These are phyloP conservation scores for Oxytropis ochrocephala DNA, from an alignment of 306 rosid species.

Conservation along the genomic window DNA sequence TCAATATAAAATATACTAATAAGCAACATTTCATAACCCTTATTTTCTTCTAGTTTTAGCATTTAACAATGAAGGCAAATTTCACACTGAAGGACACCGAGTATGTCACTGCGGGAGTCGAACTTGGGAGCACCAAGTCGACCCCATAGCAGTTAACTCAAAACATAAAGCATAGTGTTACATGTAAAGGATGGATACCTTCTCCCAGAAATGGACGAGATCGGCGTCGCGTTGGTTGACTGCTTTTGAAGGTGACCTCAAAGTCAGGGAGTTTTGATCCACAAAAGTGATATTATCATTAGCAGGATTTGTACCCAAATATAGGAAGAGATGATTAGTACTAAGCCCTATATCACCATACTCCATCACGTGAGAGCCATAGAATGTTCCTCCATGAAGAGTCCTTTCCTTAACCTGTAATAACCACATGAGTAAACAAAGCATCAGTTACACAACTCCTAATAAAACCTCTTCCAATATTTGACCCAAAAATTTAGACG, in stretches of 20 bases:
- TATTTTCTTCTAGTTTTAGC: not conserved
- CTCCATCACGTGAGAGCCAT: constrained; percentile 96
- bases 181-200: constrained; percentile 31
- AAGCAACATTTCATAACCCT: not conserved
- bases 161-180: not conserved
- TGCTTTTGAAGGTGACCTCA: constrained; percentile 52
- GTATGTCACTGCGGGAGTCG: too few relatives aligned
- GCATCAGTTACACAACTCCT: not conserved
- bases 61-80: not conserved
- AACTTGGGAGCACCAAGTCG: too few relatives aligned
- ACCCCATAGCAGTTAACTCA: not conserved
- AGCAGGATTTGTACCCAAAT: constrained; percentile 88
- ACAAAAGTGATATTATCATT: constrained; percentile 71
- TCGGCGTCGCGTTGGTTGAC: constrained; percentile 94
- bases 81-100: too few relatives aligned
- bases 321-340: constrained; percentile 38
- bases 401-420: constrained; percentile 85
- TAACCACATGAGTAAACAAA: not conserved
- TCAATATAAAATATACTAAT: not conserved
- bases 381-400: constrained; percentile 28
- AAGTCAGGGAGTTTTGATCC: constrained; percentile 58
- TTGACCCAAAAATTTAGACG: not conserved
- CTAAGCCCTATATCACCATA: constrained; percentile 62
- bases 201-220: constrained; percentile 93
- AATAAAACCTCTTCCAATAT: not conserved